phyloP scores from a whole-genome alignment of 495 filamentous ascomycete genomes.

The Chaetomium cochliodes region DNA sequence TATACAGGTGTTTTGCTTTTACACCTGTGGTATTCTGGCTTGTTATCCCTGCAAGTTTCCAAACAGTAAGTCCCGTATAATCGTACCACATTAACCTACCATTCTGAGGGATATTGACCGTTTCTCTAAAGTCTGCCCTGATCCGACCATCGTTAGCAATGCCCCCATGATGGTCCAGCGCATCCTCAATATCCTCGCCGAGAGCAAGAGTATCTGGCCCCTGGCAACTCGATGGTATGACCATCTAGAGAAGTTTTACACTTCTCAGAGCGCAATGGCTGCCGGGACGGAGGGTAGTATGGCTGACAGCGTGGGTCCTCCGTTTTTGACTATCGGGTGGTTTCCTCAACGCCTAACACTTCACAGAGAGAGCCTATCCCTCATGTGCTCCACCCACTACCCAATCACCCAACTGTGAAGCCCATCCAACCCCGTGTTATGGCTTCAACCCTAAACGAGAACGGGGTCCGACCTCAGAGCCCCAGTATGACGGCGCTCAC shows the following conservation, averaged over 20 bases:
- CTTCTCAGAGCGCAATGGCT: slow-evolving; percentile 36
- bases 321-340: no score
- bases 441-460: slow-evolving; percentile 14
- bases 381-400: slow-evolving; percentile 32
- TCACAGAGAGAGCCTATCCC: slow-evolving; percentile 36
- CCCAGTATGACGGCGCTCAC: slow-evolving; percentile 13
- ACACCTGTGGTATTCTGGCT: slow-evolving; percentile 51
- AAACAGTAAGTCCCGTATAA: slow-evolving; percentile 32
- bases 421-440: slow-evolving; percentile 22
- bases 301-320: slow-evolving; percentile 46
- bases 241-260: slow-evolving; percentile 44
- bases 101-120: slow-evolving; percentile 1
- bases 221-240: slow-evolving; percentile 47
- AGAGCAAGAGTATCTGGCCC: slow-evolving; percentile 47
- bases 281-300: slow-evolving; percentile 43
- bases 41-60: slow-evolving; percentile 50
- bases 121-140: slow-evolving; percentile 36
- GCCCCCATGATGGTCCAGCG: slow-evolving; percentile 42
- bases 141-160: slow-evolving; percentile 36
- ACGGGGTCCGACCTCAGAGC: slow-evolving; percentile 14
- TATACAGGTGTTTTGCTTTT: slow-evolving; percentile 48
- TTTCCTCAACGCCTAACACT: background rate
- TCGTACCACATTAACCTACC: background rate
- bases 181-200: slow-evolving; percentile 41
- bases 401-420: slow-evolving; percentile 17